Base-by-base conservation (phyloP, 345 rosid genomes). In the Mallotus nudiflorus region DNA sequence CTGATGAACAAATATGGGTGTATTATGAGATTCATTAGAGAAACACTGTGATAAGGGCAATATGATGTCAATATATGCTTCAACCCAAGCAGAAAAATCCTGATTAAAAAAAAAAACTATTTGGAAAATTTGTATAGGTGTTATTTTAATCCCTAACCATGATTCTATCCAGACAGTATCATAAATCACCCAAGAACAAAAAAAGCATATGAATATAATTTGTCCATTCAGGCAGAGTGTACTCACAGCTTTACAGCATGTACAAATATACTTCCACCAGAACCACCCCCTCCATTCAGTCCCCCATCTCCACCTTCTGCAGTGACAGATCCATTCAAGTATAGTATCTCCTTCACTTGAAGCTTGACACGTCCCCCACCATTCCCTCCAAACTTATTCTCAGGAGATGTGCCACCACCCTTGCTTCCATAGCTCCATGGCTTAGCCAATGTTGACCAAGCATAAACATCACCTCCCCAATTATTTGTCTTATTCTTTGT, bases 381-480 rank as follows among this genome's bases (percentile, higher is more conserved):
- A 81, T 81, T 84, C 31, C 98, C 98, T 76, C 93, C 92, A 68
- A 71, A 82, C 40, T 71, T 75, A 70, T 77, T 62, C 53, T 75
- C 56, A 67, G 76, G 75, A 24, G 85, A 78, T 42, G 81, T 84
- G 66, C 96, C 83, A 12, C 96, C 87, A 44, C 98, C 98, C 73
- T 90, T 87, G 61, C 97, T 94, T 64, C 98, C 98, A 77, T 88
- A 91, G 76, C 98, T 90, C 95, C 93, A 90, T 13, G 98, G 98
- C 45, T 83, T 73, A 67, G 91, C 78, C 86, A 94, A 85, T 52
- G 87, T 79, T 66, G 93, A 84, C 97, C 98, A 94, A 33, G 93
- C 78, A 84, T 94, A 94, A 67, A 91, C 97, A 77, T 94, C 97
- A 66, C 97, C 98, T 54, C 97, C 98, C 98, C 98, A 91, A 78